Conservation (phyloP, 192 early-diverging fungal genomes). For the Helicostylum pulchrum region DNA sequence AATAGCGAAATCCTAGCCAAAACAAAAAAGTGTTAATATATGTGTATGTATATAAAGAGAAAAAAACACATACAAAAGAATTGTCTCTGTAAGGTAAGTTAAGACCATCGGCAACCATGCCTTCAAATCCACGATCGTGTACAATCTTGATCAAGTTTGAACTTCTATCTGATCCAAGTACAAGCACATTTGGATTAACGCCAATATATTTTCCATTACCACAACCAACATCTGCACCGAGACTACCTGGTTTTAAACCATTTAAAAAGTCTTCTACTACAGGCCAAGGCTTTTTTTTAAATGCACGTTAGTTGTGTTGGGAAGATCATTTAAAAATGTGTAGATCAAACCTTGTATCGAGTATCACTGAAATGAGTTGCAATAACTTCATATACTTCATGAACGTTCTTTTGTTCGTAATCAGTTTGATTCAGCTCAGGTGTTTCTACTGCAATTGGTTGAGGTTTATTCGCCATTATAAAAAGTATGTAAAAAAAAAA, state of each 20-base stretch:
- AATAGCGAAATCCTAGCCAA: slow-evolving; percentile 79
- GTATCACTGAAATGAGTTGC: slow-evolving; percentile 92
- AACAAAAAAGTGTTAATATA: not conserved
- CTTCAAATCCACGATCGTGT: slow-evolving; percentile 70
- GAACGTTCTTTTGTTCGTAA: slow-evolving; percentile 82
- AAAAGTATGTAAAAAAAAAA: too few species aligned
- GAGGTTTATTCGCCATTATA: slow-evolving; percentile 29
- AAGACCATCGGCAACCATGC: slow-evolving; percentile 78
- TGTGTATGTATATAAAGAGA: not conserved
- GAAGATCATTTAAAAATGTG: not conserved
- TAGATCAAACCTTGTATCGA: slow-evolving; percentile 73
- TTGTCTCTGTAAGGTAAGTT: slow-evolving; percentile 66
- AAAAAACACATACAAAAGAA: slow-evolving; percentile 61
- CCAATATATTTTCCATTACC: slow-evolving; percentile 98
- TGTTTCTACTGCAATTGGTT: slow-evolving; percentile 35
- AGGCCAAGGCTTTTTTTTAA: slow-evolving; percentile 78
- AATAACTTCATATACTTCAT: slow-evolving; percentile 89
- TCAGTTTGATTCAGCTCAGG: slow-evolving; percentile 30
- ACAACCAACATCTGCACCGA: slow-evolving; percentile 95
- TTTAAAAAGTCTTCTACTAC: slow-evolving; percentile 84
- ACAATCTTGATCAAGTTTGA: slow-evolving; percentile 75
- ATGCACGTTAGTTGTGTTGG: too few species aligned
- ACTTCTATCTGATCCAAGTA: slow-evolving; percentile 86
- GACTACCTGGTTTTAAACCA: slow-evolving; percentile 55
- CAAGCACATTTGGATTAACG: slow-evolving; percentile 77